A percentile compares a stretch with the other conserved stretches of the same genome.
These are phyloP conservation scores for Petunia secreta DNA, from an alignment of 257 asterid genomes.

Conservation along the genomic window DNA sequence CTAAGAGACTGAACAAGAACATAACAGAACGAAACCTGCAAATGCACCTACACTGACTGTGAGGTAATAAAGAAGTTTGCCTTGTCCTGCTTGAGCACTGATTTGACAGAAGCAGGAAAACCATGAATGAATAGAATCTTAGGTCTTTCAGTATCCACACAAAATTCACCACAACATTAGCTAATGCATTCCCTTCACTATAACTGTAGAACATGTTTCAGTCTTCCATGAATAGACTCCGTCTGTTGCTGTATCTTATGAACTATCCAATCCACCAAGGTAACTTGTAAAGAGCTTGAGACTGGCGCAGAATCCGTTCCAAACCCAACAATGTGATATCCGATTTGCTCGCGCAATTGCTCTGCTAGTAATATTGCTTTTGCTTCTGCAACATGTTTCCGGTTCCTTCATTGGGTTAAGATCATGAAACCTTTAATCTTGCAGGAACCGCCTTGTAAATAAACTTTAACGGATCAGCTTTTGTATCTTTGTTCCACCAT, in stretches of 20 bases:
- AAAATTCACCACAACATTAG: neutral
- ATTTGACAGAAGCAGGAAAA: neutral
- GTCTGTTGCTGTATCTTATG: neutral
- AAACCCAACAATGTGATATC: too few relatives aligned
- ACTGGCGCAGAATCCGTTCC: too few relatives aligned
- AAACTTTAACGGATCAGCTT: neutral
- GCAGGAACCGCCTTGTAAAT: neutral
- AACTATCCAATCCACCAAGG: neutral
- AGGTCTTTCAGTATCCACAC: neutral
- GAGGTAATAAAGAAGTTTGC: too few relatives aligned
- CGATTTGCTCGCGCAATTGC: too few relatives aligned
- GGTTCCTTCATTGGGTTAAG: too few relatives aligned
- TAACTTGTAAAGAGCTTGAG: neutral
- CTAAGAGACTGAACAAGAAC: too few relatives aligned
- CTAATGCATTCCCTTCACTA: neutral
- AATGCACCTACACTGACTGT: too few relatives aligned
- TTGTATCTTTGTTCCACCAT: neutral
- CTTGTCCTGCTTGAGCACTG: too few relatives aligned
- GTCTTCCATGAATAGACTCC: neutral
- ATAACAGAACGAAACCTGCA: too few relatives aligned
- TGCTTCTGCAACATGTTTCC: too few relatives aligned
- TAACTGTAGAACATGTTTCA: neutral
- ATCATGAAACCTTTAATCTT: too few relatives aligned
- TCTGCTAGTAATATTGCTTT: too few relatives aligned
- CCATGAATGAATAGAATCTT: neutral